A percentile compares a stretch with the other conserved stretches of the same genome.
Conservation (phyloP, 192 early-diverging fungal genomes). For the Lunasporangiospora selenospora region DNA sequence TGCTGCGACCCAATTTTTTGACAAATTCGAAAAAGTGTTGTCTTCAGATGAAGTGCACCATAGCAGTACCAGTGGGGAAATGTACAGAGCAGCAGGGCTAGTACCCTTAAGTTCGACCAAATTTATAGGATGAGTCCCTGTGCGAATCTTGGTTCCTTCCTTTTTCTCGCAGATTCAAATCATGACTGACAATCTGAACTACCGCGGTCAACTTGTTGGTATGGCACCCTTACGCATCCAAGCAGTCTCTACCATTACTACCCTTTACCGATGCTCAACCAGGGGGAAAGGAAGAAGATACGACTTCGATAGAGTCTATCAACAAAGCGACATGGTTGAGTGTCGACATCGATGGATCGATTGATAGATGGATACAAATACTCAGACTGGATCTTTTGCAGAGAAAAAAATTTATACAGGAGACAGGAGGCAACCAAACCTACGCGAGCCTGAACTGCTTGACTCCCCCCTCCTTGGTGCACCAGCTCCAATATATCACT, state of each 20-base stretch:
- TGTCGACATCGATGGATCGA: slow-evolving; percentile 18
- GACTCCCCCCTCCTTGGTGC: too few species aligned
- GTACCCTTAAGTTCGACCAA: slow-evolving; percentile 4
- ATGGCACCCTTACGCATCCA: slow-evolving; percentile 11
- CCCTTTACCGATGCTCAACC: background rate
- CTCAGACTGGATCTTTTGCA: background rate
- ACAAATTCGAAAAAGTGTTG: too few species aligned
- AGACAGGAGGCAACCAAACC: too few species aligned
- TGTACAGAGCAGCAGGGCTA: background rate
- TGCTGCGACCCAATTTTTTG: too few species aligned
- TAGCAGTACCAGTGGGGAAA: too few species aligned
- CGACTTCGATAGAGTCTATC: slow-evolving; percentile 5
- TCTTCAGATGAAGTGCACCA: too few species aligned
- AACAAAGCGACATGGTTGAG: too few species aligned
- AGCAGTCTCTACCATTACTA: too few species aligned
- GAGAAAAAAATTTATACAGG: too few species aligned
- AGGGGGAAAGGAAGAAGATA: background rate
- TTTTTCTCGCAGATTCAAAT: slow-evolving; percentile 32
- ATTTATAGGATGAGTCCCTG: background rate
- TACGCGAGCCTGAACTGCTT: too few species aligned
- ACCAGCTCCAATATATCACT: too few species aligned
- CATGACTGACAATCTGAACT: slow-evolving; percentile 27
- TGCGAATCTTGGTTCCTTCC: slow-evolving; percentile 11
- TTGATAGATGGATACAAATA: slow-evolving; percentile 26
- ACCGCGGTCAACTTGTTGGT: slow-evolving; percentile 39